A percentile compares a stretch with the other conserved stretches of the same genome.
These are phyloP conservation scores for Gossypium schwendimanii DNA, from an alignment of 441 rosid species.

Conservation along the genomic window DNA sequence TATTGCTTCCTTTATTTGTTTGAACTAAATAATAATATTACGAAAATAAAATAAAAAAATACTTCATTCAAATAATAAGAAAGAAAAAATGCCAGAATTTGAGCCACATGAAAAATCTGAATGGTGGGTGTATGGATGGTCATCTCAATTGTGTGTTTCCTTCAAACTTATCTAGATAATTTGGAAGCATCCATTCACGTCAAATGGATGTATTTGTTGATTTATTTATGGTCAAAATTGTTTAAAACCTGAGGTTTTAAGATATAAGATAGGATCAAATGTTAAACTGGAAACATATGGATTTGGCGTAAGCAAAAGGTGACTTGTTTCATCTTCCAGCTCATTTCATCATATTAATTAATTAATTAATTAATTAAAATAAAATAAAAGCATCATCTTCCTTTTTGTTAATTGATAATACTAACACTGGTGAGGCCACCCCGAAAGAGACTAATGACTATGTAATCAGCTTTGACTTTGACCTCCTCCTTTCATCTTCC, in stretches of 20 bases:
- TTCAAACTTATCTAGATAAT: neutral
- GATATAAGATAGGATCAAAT: neutral
- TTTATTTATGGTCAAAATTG: neutral
- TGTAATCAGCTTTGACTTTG: neutral
- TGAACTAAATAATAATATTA: no score
- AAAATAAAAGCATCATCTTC: no score
- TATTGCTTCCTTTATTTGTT: no score
- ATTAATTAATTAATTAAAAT: no score
- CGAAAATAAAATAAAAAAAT: no score
- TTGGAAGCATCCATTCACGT: neutral
- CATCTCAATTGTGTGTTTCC: neutral
- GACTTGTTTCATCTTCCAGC: conserved; percentile 6
- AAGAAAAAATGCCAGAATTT: no score
- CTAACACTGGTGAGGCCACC: neutral
- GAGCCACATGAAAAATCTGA: neutral
- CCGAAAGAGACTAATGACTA: neutral
- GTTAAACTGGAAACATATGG: neutral
- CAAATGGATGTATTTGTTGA: neutral
- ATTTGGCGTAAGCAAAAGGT: neutral
- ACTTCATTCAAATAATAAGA: no score
- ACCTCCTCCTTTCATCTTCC: neutral
- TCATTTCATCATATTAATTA: neutral
- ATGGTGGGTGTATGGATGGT: neutral
- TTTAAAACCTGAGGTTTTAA: no score
- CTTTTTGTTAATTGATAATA: neutral